Evolutionary conservation across 2,329 filamentous ascomycete species (phyloP).

Genomic region (Xylariaceae sp.): DNA sequence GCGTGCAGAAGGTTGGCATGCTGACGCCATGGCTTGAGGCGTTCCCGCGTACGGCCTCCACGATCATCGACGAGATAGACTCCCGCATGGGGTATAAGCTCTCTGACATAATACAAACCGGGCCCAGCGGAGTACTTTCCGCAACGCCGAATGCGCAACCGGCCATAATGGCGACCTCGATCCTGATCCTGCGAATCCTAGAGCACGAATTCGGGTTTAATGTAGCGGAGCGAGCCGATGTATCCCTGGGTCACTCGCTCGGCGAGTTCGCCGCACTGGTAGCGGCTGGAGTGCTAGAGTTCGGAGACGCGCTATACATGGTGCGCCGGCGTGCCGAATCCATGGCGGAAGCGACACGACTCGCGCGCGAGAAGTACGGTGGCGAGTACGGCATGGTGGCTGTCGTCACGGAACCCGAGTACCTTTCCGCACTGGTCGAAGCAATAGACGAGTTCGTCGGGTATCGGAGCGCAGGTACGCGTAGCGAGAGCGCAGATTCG

Average conservation of each 20-base stretch:
- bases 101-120: conserved; percentile 72
- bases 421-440: conserved; percentile 64
- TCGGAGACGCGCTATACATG: conserved; percentile 72
- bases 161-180: conserved; percentile 91
- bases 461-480: conserved; percentile 59
- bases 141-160: conserved; percentile 86
- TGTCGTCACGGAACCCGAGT: conserved; percentile 78
- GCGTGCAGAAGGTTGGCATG: conserved; percentile 88
- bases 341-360: conserved; percentile 72
- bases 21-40: conserved; percentile 77
- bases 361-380: conserved; percentile 62
- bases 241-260: conserved; percentile 83
- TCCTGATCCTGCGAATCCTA: conserved; percentile 82
- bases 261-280: conserved; percentile 92
- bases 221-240: conserved; percentile 66
- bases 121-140: conserved; percentile 72
- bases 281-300: conserved; percentile 73
- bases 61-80: conserved; percentile 85
- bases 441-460: conserved; percentile 77
- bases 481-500: conserved; percentile 63
- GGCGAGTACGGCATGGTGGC: conserved; percentile 94
- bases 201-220: conserved; percentile 81
- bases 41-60: conserved; percentile 72
- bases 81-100: conserved; percentile 68
- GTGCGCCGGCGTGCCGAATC: conserved; percentile 74